Evolutionary conservation across 2,329 filamentous ascomycete species (phyloP).

Genomic region (Dactylellina cionopaga): DNA sequence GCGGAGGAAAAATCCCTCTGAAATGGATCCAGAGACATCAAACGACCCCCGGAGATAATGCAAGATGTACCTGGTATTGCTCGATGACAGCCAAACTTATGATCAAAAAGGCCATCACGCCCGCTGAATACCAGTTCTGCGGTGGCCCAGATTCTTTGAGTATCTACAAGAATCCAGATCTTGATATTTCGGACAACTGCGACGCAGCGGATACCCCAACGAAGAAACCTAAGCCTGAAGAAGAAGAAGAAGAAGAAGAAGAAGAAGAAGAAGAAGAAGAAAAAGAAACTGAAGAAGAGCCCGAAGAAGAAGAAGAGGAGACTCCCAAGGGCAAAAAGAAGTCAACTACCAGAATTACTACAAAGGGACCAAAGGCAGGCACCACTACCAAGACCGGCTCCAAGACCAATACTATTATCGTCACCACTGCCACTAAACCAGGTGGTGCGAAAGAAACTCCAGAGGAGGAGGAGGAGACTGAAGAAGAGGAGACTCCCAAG

Average conservation of each 20-base stretch:
- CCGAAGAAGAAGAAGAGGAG: background rate
- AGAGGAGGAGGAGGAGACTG: background rate
- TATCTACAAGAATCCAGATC: slow-evolving; percentile 1
- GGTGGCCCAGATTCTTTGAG: background rate
- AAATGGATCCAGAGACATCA: background rate
- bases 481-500: too few species aligned
- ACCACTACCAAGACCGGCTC: too few species aligned
- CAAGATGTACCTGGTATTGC: background rate
- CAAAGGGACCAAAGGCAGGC: background rate
- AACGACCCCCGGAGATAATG: background rate
- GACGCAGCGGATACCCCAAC: background rate
- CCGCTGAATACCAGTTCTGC: slow-evolving; percentile 13
- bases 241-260: too few species aligned
- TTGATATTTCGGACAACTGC: background rate
- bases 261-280: too few species aligned
- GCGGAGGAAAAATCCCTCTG: slow-evolving; percentile 12
- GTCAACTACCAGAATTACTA: background rate
- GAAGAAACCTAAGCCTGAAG: too few species aligned
- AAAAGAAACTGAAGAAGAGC: background rate
- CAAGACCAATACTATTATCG: too few species aligned
- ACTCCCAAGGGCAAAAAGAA: too few species aligned
- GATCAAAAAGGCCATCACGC: background rate
- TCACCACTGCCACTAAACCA: too few species aligned
- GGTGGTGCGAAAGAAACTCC: background rate
- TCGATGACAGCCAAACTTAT: slow-evolving; percentile 5